A percentile compares a stretch with the other conserved stretches of the same genome.
These are phyloP conservation scores for Letharia columbiana DNA, from an alignment of 495 filamentous ascomycete species.

Conservation along the genomic window DNA sequence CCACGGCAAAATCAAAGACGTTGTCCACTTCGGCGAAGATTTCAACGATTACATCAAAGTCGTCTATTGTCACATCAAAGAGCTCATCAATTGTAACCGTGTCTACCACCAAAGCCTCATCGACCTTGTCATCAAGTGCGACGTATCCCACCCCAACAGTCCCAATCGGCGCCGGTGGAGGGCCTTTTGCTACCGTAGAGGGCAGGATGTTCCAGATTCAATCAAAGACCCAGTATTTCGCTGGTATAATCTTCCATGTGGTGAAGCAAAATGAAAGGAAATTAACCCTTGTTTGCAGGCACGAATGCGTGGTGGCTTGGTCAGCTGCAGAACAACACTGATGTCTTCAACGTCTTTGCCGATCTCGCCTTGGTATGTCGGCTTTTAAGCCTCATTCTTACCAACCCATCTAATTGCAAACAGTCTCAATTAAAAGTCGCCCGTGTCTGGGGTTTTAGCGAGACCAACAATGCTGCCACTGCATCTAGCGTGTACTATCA, in stretches of 20 bases:
- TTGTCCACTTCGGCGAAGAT: neutral
- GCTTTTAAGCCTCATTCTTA: no score
- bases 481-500: conserved; percentile 30
- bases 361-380: conserved; percentile 33
- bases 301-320: conserved; percentile 70
- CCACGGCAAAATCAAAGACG: conserved; percentile 1
- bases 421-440: conserved; percentile 54
- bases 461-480: conserved; percentile 20
- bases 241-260: conserved; percentile 12
- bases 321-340: conserved; percentile 55
- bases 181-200: conserved; percentile 11
- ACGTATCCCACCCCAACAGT: conserved; percentile 15
- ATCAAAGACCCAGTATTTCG: conserved; percentile 25
- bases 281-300: conserved; percentile 29
- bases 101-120: neutral
- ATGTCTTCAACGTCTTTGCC: conserved; percentile 51
- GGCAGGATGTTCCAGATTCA: conserved; percentile 23
- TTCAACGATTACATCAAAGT: conserved; percentile 4
- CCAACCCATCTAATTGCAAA: conserved; percentile 17
- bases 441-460: conserved; percentile 59
- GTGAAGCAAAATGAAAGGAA: neutral
- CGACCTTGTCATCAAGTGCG: conserved; percentile 1
- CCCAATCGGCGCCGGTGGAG: conserved; percentile 14
- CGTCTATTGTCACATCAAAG: neutral
- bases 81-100: neutral